Evolutionary conservation across 164 flowering plant species (phyloP), one percentile per base, ranked within the genome.

Genomic region (Magnolia changhungtana): DNA sequence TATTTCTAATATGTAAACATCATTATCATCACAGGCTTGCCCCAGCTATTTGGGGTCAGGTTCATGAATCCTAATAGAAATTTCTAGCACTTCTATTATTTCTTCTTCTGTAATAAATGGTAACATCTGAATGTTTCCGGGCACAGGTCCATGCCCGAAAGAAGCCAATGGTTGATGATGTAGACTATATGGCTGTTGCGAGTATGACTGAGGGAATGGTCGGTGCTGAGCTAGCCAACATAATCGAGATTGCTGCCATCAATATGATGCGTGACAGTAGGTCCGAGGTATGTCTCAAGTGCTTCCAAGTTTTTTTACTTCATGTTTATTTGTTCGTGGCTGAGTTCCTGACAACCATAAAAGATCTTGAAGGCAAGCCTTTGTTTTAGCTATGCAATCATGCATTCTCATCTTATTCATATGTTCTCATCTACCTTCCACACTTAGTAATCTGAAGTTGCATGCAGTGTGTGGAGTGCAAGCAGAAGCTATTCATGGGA

Each of bases 191-290:
- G 89, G 96, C 96, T 81, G 95, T 93, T 82, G 93, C 97, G 75
- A 82, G 87, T 81, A 85, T 89, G 86, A 92, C 98, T 71, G 90
- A 89, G 79, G 98, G 98, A 77, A 93, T 93, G 98, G 98, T 90
- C 81, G 98, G 98, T 77, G 98, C 98, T 16, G 98, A 95, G 89
- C 89, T 95, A 66, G 98, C 98, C 29, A 95, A 95, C 84, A 89
- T 95, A 55, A 76, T 95, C 78, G 98, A 95, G 85, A 88, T 95
- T 85, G 96, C 98, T 76, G 98, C 98, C 70, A 86, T 92, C 45
- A 88, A 87, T 79, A 93, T 95, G 97, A 86, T 95, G 88, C 98
- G 98, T 79, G 98, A 93, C 63, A 92, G 89, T 81, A 89, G 97
- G 82, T 82, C 91, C 64, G 97, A 93, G 98, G 98, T 95, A 86